Evolutionary conservation across 495 filamentous ascomycete species (phyloP).

Genomic region (Evernia prunastri): DNA sequence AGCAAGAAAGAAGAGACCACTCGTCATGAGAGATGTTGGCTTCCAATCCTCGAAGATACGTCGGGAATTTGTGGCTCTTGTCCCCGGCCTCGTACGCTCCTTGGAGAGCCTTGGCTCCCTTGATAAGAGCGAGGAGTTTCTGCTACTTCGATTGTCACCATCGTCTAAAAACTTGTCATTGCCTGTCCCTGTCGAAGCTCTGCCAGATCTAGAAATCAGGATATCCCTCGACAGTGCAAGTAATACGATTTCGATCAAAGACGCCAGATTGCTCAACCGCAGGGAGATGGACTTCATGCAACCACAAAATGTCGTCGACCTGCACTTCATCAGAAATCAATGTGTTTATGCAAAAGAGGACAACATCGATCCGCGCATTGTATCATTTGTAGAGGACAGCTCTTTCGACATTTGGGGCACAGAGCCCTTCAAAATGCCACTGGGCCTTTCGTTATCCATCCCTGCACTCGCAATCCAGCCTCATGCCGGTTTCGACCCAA

Average conservation of each 20-base stretch:
- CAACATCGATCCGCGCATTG: constrained; percentile 16
- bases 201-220: constrained; percentile 23
- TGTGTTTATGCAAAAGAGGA: constrained; percentile 10
- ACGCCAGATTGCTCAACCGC: constrained; percentile 16
- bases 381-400: constrained; percentile 19
- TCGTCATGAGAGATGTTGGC: not conserved
- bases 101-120: not conserved
- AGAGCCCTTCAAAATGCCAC: constrained; percentile 18
- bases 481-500: not conserved
- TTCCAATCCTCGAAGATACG: not conserved
- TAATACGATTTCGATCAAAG: not conserved
- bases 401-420: constrained; percentile 23
- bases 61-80: constrained; percentile 8
- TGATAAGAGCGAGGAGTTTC: not conserved
- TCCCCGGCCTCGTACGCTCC: constrained; percentile 8
- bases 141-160: constrained; percentile 10
- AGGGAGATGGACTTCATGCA: constrained; percentile 22
- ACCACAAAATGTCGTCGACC: constrained; percentile 18
- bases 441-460: constrained; percentile 13
- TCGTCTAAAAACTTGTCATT: constrained; percentile 1
- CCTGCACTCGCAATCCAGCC: constrained; percentile 12
- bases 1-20: not conserved
- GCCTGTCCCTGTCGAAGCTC: not conserved
- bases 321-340: constrained; percentile 15
- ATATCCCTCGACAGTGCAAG: constrained; percentile 7